phyloP scores from a whole-genome alignment of 306 rosid species.

The Gillenia trifoliata region DNA sequence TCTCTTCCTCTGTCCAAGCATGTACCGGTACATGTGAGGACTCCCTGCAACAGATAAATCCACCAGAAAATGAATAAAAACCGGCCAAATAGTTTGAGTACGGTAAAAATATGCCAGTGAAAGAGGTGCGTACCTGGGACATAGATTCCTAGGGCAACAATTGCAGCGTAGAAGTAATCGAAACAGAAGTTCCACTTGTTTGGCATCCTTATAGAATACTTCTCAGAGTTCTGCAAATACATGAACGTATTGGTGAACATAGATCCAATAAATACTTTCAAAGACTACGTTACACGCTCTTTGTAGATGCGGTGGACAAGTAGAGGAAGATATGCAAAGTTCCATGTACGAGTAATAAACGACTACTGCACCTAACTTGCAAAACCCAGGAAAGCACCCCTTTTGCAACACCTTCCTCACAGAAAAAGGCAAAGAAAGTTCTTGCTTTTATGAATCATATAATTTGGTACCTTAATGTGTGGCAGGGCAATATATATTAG shows the following conservation, averaged over 20 bases:
- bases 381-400: not conserved
- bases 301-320: not conserved
- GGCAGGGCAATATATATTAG: conserved; percentile 57
- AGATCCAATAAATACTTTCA: not conserved
- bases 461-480: conserved; percentile 56
- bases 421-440: not conserved
- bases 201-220: conserved; percentile 73
- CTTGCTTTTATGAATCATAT: not conserved
- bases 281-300: not conserved
- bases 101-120: not conserved
- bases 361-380: not conserved
- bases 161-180: conserved; percentile 53
- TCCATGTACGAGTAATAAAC: not conserved
- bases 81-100: not conserved
- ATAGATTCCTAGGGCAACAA: conserved; percentile 45
- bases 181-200: conserved; percentile 81
- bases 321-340: not conserved
- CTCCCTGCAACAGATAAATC: conserved; percentile 46
- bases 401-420: no score
- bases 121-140: conserved; percentile 56
- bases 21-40: conserved; percentile 69
- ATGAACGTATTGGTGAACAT: conserved; percentile 1
- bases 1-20: conserved; percentile 77
- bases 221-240: conserved; percentile 55
- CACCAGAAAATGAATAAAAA: conserved; percentile 14